These are phyloP conservation scores for Suillus americanus DNA, from an alignment of 768 basidiomycete genomes.

Conservation along the genomic window DNA sequence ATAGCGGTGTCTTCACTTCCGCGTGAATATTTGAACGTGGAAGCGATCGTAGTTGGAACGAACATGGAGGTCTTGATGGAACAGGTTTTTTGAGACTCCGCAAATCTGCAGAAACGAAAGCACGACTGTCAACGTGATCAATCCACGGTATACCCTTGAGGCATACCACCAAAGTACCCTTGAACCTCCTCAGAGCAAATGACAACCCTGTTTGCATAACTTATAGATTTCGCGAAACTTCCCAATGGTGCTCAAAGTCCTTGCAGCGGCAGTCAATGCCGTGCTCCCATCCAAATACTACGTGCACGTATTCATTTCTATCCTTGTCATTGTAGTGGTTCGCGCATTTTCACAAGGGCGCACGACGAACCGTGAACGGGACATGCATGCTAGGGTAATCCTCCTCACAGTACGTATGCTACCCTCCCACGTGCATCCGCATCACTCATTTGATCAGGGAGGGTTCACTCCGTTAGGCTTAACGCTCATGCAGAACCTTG, in stretches of 20 bases:
- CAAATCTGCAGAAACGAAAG: too few species aligned
- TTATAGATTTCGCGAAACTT: background rate
- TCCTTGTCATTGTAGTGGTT: constrained; percentile 47
- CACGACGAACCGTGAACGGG: constrained; percentile 69
- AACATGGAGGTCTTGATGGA: too few species aligned
- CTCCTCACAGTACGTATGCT: constrained; percentile 61
- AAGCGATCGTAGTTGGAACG: too few species aligned
- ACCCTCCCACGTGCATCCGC: background rate
- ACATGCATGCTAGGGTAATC: constrained; percentile 69
- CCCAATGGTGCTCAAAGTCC: constrained; percentile 55
- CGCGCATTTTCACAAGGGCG: constrained; percentile 68
- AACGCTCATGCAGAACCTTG: constrained; percentile 58
- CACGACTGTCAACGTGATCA: too few species aligned
- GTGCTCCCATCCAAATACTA: constrained; percentile 61
- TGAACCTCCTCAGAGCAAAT: background rate
- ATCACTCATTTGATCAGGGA: constrained; percentile 44
- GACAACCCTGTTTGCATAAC: background rate
- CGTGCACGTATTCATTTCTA: constrained; percentile 46
- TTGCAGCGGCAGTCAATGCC: constrained; percentile 36
- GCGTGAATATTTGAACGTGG: too few species aligned
- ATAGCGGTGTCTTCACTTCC: too few species aligned
- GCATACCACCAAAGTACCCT: background rate
- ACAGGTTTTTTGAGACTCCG: too few species aligned
- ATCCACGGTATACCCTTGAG: too few species aligned
- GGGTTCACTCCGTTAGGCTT: constrained; percentile 49